Evolutionary conservation across 2,329 filamentous ascomycete genomes (phyloP).

Genomic region (Aspergillus fumigatiaffinis): DNA sequence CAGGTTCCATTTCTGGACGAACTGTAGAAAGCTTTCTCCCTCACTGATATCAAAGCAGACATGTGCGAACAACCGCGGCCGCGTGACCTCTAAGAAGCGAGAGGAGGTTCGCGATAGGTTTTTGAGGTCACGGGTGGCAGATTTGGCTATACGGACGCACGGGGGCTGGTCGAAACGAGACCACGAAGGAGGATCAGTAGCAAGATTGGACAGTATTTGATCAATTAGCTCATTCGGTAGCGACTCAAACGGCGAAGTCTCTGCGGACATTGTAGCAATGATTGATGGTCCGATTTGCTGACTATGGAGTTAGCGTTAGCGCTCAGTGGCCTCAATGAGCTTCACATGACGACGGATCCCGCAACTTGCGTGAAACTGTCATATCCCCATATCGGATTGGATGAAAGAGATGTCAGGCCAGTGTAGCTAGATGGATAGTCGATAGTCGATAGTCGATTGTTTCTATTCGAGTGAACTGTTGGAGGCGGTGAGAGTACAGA

Average conservation of each 20-base stretch:
- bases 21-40: conserved; percentile 34
- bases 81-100: conserved; percentile 49
- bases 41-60: conserved; percentile 38
- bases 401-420: background rate
- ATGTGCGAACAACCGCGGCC: conserved; percentile 58
- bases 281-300: conserved; percentile 1
- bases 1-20: conserved; percentile 32
- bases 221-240: conserved; percentile 61
- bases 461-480: background rate
- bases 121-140: conserved; percentile 49
- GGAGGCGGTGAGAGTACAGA: background rate
- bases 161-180: conserved; percentile 50
- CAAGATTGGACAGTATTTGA: conserved; percentile 55
- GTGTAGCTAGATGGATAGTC: background rate
- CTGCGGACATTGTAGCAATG: conserved; percentile 11
- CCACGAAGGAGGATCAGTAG: conserved; percentile 48
- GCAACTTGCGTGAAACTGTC: background rate
- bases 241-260: conserved; percentile 24
- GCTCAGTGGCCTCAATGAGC: background rate
- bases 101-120: conserved; percentile 51
- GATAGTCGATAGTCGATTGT: background rate
- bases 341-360: conserved; percentile 11
- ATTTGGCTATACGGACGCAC: conserved; percentile 39
- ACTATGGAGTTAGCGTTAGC: conserved; percentile 5
- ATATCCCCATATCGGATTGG: background rate